Percentiles rank a stretch among this genome's conserved stretches.
Conservation (phyloP, 805 yeast species). For the Wickerhamiella galacta region DNA sequence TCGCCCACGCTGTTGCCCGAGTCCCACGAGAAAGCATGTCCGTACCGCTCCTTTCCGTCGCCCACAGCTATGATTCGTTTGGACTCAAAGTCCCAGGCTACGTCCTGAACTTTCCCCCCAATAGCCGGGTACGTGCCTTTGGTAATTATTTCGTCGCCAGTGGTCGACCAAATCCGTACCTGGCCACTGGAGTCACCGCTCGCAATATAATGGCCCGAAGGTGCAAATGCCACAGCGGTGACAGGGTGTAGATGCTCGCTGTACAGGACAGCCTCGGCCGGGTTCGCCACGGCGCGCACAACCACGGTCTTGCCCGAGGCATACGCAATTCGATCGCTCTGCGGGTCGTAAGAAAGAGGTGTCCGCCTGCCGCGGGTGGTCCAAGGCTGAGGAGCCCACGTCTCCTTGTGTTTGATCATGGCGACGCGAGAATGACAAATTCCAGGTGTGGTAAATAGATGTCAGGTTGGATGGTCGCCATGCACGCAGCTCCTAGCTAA, state of each 20-base stretch:
- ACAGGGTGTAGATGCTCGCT: conserved; percentile 53
- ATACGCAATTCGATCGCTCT: conserved; percentile 58
- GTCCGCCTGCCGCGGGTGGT: conserved; percentile 57
- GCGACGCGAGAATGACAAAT: not conserved
- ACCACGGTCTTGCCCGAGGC: conserved; percentile 67
- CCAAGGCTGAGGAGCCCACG: conserved; percentile 63
- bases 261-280: conserved; percentile 34
- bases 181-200: conserved; percentile 86
- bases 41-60: conserved; percentile 78
- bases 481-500: too few species aligned
- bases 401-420: not conserved
- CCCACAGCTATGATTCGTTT: conserved; percentile 86
- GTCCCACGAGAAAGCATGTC: conserved; percentile 86
- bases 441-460: not conserved
- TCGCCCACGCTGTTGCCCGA: conserved; percentile 96
- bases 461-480: too few species aligned
- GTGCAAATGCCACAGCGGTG: conserved; percentile 74
- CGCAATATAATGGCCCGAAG: conserved; percentile 79
- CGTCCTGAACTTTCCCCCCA: conserved; percentile 62
- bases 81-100: conserved; percentile 86
- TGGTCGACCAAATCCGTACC: conserved; percentile 64
- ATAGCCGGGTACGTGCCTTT: conserved; percentile 73
- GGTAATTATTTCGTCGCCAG: conserved; percentile 35
- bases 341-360: conserved; percentile 58
- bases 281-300: conserved; percentile 45